A percentile compares a stretch with the other conserved stretches of the same genome.
These are phyloP conservation scores for Euphorbia corollata DNA, from an alignment of 441 rosid genomes.

Conservation along the genomic window DNA sequence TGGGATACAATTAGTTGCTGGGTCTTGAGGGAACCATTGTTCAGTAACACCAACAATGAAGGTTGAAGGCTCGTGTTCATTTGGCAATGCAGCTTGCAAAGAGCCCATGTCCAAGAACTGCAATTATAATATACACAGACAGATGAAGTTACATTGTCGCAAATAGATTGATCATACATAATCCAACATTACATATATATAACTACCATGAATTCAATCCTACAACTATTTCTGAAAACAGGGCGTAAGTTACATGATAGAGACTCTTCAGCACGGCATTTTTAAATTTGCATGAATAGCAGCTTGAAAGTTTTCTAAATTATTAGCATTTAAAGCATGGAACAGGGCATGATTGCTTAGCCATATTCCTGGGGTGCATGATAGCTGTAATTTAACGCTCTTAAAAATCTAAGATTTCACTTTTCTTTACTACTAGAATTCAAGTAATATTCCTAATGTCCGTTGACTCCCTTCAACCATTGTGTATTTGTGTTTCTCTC, in stretches of 20 bases:
- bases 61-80: slow-evolving; percentile 37
- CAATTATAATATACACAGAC: slow-evolving; percentile 21
- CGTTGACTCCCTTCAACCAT: neutral
- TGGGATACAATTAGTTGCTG: slow-evolving; percentile 40
- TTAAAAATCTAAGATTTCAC: neutral
- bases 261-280: neutral
- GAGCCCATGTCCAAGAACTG: slow-evolving; percentile 86
- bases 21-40: slow-evolving; percentile 68
- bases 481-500: neutral
- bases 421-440: neutral
- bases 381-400: neutral
- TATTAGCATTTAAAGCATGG: neutral
- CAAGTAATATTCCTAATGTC: neutral
- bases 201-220: neutral
- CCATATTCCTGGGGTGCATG: slow-evolving; percentile 5
- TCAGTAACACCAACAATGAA: slow-evolving; percentile 42
- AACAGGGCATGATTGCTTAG: neutral
- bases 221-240: neutral
- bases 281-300: neutral
- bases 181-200: neutral
- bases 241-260: neutral
- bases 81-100: slow-evolving; percentile 62
- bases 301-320: neutral
- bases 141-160: slow-evolving; percentile 9
- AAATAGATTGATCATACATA: neutral